These are phyloP conservation scores for Eremothecium coryli DNA, from an alignment of 1,139 yeast genomes.

Conservation along the genomic window DNA sequence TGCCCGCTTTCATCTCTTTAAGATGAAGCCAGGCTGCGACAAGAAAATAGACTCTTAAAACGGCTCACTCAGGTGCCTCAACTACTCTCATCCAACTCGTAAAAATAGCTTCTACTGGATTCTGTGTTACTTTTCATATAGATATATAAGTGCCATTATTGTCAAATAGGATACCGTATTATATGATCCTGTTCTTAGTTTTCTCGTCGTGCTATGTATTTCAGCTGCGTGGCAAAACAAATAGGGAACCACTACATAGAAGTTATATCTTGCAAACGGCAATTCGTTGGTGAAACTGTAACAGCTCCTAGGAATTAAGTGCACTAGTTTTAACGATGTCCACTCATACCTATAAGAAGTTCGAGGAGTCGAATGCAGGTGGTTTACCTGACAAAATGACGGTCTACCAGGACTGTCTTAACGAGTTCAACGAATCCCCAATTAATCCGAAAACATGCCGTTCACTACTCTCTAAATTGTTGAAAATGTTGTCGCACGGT, in stretches of 20 bases:
- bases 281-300: background rate
- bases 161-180: too few relatives aligned
- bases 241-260: constrained; percentile 4
- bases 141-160: too few relatives aligned
- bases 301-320: background rate
- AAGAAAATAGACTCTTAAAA: too few relatives aligned
- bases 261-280: too few relatives aligned
- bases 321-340: constrained; percentile 44
- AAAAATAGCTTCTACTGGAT: too few relatives aligned
- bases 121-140: too few relatives aligned
- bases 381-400: constrained; percentile 87
- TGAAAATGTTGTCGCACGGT: constrained; percentile 69
- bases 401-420: constrained; percentile 89
- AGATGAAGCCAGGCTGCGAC: too few relatives aligned
- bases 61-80: too few relatives aligned
- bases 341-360: constrained; percentile 71
- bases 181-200: too few relatives aligned
- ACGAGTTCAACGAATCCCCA: constrained; percentile 87
- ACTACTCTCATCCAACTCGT: too few relatives aligned
- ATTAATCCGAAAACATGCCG: constrained; percentile 85
- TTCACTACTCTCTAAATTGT: constrained; percentile 48
- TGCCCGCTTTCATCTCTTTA: too few relatives aligned
- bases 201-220: too few relatives aligned
- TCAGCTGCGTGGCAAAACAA: constrained; percentile 8
- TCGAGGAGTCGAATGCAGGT: constrained; percentile 64